Percentiles rank a stretch among this genome's conserved stretches.
These are phyloP conservation scores for Coriolopsis trogii DNA, from an alignment of 1,284 basidiomycete genomes.

Conservation along the genomic window DNA sequence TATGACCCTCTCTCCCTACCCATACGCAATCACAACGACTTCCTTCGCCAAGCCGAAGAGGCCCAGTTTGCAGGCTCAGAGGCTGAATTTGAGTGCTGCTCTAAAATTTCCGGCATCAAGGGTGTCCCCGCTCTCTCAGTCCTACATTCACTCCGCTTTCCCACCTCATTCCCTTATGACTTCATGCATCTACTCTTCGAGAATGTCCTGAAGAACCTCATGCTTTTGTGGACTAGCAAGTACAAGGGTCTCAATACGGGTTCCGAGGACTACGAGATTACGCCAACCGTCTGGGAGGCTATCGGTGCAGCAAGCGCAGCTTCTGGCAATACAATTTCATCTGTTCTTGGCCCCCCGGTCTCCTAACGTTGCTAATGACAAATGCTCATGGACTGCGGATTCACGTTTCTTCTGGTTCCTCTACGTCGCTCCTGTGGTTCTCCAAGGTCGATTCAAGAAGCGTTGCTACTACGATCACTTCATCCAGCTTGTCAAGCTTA, in stretches of 20 bases:
- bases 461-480: constrained; percentile 44
- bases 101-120: constrained; percentile 45
- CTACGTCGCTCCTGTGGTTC: constrained; percentile 44
- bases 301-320: constrained; percentile 39
- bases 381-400: constrained; percentile 32
- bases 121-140: constrained; percentile 37
- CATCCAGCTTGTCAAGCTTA: constrained; percentile 39
- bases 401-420: constrained; percentile 41
- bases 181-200: constrained; percentile 53
- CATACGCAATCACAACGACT: constrained; percentile 36
- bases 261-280: constrained; percentile 34
- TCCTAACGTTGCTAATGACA: constrained; percentile 40
- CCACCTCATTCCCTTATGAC: constrained; percentile 45
- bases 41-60: constrained; percentile 36
- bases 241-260: constrained; percentile 43
- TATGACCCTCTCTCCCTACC: constrained; percentile 43
- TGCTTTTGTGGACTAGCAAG: constrained; percentile 41
- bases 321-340: constrained; percentile 39
- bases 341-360: constrained; percentile 40
- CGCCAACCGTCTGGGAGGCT: constrained; percentile 37
- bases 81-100: constrained; percentile 26
- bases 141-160: constrained; percentile 41
- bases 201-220: constrained; percentile 43
- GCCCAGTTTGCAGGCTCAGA: constrained; percentile 34
- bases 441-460: constrained; percentile 33